These are phyloP conservation scores for Daldinia grandis DNA, from an alignment of 495 filamentous ascomycete genomes.

Conservation along the genomic window DNA sequence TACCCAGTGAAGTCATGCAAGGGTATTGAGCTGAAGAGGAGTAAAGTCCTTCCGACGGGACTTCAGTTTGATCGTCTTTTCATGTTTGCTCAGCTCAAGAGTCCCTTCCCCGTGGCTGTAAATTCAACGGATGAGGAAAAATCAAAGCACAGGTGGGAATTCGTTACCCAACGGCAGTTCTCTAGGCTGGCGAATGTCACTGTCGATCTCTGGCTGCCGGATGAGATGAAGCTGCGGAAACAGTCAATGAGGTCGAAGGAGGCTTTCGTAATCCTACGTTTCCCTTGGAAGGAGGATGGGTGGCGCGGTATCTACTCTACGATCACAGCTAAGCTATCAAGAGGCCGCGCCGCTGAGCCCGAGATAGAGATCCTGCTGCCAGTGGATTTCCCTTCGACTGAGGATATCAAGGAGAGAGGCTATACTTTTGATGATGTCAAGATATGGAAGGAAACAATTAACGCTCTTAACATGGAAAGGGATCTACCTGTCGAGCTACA, in stretches of 20 bases:
- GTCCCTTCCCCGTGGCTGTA: slow-evolving; percentile 56
- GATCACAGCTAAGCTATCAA: slow-evolving; percentile 54
- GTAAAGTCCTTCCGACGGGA: slow-evolving; percentile 73
- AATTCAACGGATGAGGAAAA: slow-evolving; percentile 53
- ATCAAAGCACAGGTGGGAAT: slow-evolving; percentile 70
- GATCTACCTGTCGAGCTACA: slow-evolving; percentile 60
- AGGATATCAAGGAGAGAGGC: slow-evolving; percentile 59
- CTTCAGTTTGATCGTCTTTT: slow-evolving; percentile 87
- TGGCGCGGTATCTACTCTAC: slow-evolving; percentile 51
- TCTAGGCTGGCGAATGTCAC: slow-evolving; percentile 74
- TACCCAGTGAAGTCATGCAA: slow-evolving; percentile 90
- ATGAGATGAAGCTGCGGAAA: slow-evolving; percentile 60
- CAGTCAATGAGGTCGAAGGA: slow-evolving; percentile 58
- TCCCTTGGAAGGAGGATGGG: slow-evolving; percentile 63
- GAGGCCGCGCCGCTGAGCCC: slow-evolving; percentile 53
- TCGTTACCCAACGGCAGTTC: slow-evolving; percentile 81
- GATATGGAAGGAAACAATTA: slow-evolving; percentile 81
- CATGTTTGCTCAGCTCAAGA: slow-evolving; percentile 76
- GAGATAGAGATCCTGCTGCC: slow-evolving; percentile 70
- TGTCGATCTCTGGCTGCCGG: slow-evolving; percentile 83
- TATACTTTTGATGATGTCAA: slow-evolving; percentile 71
- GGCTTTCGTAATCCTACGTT: slow-evolving; percentile 66
- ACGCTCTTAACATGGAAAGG: slow-evolving; percentile 66
- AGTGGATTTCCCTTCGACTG: slow-evolving; percentile 65
- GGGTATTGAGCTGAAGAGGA: slow-evolving; percentile 75